These are phyloP conservation scores for Fusarium miscanthi DNA, from an alignment of 2,329 filamentous ascomycete species.

Conservation along the genomic window DNA sequence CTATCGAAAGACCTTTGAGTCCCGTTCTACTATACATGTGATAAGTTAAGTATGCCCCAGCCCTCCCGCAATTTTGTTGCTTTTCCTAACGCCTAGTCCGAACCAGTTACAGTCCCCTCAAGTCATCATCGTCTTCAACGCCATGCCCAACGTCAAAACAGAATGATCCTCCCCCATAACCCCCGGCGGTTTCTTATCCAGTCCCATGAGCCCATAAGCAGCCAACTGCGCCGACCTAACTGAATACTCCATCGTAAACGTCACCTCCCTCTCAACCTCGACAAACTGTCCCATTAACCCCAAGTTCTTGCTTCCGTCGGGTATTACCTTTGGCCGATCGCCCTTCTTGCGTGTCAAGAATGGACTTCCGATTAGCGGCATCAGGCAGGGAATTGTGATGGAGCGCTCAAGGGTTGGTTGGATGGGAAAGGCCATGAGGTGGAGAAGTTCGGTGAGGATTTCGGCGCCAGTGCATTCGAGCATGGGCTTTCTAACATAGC, in stretches of 20 bases:
- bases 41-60: neutral
- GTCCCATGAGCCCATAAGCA: slow-evolving; percentile 41
- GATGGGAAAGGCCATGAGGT: slow-evolving; percentile 40
- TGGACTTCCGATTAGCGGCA: slow-evolving; percentile 43
- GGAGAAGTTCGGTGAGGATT: slow-evolving; percentile 42
- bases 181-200: slow-evolving; percentile 35
- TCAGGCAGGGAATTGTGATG: slow-evolving; percentile 40
- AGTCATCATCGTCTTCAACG: slow-evolving; percentile 45
- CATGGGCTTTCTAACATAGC: slow-evolving; percentile 43
- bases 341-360: slow-evolving; percentile 43
- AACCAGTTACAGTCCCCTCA: neutral
- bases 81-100: slow-evolving; percentile 18
- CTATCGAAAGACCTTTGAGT: accelerated
- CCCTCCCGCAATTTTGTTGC: neutral
- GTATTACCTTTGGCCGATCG: slow-evolving; percentile 40
- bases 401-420: slow-evolving; percentile 41
- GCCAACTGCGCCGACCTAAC: slow-evolving; percentile 43
- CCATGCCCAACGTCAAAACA: slow-evolving; percentile 40
- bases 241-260: slow-evolving; percentile 46
- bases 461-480: slow-evolving; percentile 42
- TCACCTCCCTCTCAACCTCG: slow-evolving; percentile 44
- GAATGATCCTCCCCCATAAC: slow-evolving; percentile 43
- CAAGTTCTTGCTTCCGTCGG: slow-evolving; percentile 40
- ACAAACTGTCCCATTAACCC: slow-evolving; percentile 46
- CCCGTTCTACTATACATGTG: neutral